phyloP scores from a whole-genome alignment of 176 grass and related monocot species.

The Pharus latifolius region DNA sequence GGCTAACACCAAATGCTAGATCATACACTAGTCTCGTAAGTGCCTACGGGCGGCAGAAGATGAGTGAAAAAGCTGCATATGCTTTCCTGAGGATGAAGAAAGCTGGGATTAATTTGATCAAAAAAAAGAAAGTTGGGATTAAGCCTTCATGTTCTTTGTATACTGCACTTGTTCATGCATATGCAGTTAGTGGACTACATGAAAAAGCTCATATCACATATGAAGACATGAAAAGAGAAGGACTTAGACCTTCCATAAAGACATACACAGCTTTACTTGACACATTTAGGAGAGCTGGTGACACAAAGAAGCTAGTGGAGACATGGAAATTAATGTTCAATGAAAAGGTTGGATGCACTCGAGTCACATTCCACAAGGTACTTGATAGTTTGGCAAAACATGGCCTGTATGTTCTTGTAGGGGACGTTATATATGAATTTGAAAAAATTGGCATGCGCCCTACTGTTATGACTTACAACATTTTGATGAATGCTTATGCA shows the following conservation, averaged over 20 bases:
- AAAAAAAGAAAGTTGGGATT: conserved; percentile 33
- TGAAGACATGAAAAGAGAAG: conserved; percentile 29
- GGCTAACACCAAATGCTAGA: no score
- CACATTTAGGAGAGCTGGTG: conserved; percentile 34
- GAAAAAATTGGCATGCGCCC: no score
- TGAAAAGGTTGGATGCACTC: conserved; percentile 11
- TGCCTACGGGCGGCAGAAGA: conserved; percentile 38
- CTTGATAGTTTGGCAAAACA: conserved; percentile 47
- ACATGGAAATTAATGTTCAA: no score
- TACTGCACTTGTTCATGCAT: conserved; percentile 41
- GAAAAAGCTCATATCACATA: conserved; percentile 42
- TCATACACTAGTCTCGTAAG: conserved; percentile 46
- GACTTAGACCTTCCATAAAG: conserved; percentile 37
- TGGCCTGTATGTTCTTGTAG: conserved; percentile 43
- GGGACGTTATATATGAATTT: conserved; percentile 43
- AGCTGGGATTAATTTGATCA: no score
- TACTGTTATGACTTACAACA: no score
- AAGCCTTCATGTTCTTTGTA: conserved; percentile 32
- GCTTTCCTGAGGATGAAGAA: conserved; percentile 44
- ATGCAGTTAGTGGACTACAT: conserved; percentile 29
- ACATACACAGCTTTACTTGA: conserved; percentile 32
- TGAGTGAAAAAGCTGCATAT: conserved; percentile 40
- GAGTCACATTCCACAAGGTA: conserved; percentile 36
- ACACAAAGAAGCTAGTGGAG: no score
- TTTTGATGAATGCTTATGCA: conserved; percentile 56